Percentiles rank a stretch among this genome's conserved stretches.
Evolutionary conservation across 2,329 filamentous ascomycete genomes (phyloP).

Genomic region (Aspergillus terreus): DNA sequence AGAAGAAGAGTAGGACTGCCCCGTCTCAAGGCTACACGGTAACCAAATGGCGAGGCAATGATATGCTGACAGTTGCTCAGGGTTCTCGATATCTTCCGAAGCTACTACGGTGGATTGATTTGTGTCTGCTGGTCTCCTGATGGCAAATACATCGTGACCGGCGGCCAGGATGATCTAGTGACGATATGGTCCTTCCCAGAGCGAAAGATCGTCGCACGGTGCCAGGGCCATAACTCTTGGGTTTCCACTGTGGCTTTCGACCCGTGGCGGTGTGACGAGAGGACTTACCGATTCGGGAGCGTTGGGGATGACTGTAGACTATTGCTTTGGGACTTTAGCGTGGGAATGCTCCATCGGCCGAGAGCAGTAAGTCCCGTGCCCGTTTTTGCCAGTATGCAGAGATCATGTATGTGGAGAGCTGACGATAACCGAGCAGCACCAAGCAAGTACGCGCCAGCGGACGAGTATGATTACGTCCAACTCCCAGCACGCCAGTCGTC

Average conservation of each 20-base stretch:
- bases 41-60: background rate
- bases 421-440: conserved; percentile 22
- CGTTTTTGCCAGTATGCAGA: background rate
- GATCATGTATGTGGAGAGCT: conserved; percentile 1
- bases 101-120: conserved; percentile 89
- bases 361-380: conserved; percentile 60
- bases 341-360: conserved; percentile 90
- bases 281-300: conserved; percentile 92
- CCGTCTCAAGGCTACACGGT: background rate
- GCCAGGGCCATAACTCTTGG: conserved; percentile 94
- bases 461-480: conserved; percentile 29
- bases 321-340: conserved; percentile 94
- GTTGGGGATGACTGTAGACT: conserved; percentile 91
- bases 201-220: conserved; percentile 79
- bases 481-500: conserved; percentile 46
- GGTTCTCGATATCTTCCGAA: conserved; percentile 79
- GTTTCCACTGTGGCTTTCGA: conserved; percentile 92
- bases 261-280: conserved; percentile 92
- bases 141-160: conserved; percentile 90
- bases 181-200: conserved; percentile 93
- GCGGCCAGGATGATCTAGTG: conserved; percentile 91
- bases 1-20: conserved; percentile 69
- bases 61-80: conserved; percentile 40
- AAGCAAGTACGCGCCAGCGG: conserved; percentile 36
- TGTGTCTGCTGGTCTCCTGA: conserved; percentile 98